These are phyloP conservation scores for Thelonectria rubi DNA, from an alignment of 2,329 filamentous ascomycete genomes.

Conservation along the genomic window DNA sequence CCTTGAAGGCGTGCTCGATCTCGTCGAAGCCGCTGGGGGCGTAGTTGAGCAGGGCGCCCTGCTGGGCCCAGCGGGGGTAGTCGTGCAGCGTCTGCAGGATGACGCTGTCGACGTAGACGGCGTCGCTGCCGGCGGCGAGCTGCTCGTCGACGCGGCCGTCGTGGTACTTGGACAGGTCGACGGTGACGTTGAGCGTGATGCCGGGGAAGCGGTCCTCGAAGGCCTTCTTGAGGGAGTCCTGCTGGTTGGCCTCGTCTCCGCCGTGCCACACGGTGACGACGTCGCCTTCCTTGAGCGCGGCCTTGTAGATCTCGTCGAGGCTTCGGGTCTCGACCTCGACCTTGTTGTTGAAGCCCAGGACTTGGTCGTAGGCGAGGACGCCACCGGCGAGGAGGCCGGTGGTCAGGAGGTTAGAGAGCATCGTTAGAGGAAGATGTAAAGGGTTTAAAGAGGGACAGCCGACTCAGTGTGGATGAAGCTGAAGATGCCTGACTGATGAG, in stretches of 20 bases:
- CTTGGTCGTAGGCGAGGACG: constrained; percentile 35
- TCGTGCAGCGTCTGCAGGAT: constrained; percentile 61
- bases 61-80: constrained; percentile 59
- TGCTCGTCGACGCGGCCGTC: constrained; percentile 57
- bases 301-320: constrained; percentile 59
- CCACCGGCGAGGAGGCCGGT: constrained; percentile 22
- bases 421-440: constrained; percentile 3
- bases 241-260: constrained; percentile 56
- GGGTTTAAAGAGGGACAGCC: no score
- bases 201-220: constrained; percentile 59
- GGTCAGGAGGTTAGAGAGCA: constrained; percentile 21
- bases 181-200: constrained; percentile 61
- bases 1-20: constrained; percentile 52
- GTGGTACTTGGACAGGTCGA: constrained; percentile 66
- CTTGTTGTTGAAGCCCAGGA: constrained; percentile 37
- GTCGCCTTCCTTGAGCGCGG: constrained; percentile 57
- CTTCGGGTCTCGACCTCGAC: constrained; percentile 53
- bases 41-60: constrained; percentile 59
- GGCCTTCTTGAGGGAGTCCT: constrained; percentile 50
- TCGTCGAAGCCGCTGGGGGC: constrained; percentile 57
- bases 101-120: constrained; percentile 52
- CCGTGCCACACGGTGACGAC: constrained; percentile 58
- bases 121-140: constrained; percentile 46
- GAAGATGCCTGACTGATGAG: not conserved
- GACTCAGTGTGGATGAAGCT: not conserved